Base-by-base conservation (phyloP, 31 red algal genomes). In the Bonnemaisonia californica region DNA sequence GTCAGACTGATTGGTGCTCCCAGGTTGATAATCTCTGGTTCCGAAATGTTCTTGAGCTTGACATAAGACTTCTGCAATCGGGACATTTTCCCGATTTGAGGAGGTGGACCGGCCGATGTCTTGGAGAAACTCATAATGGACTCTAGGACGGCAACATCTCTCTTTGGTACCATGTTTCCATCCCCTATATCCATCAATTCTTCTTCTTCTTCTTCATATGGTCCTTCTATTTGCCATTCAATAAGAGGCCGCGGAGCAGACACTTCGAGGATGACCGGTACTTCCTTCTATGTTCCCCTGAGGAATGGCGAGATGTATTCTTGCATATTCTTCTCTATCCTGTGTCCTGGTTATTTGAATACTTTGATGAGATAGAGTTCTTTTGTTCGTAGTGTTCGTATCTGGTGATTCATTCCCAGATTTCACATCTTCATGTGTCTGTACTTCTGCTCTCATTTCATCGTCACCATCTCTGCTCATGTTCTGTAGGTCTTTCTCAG, bases 191-290 rank as follows among this genome's bases (percentile, higher is more conserved):
- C 60, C 2, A 1, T 47, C 21, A 23, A 23, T 23, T 16, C 77
- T 0, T 57, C 80, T 34, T 72, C 66, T 9, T 48, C 37, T 21
- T 72, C 66, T 22, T 83, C 80, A 59, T 57, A 26, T 39, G 80
- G 62, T 2, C 51, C 62, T 9, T 61, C 45, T 33, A 83, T 54
- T 24, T 61, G 41, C 64, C 65, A 72, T 23, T 30, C 13, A 11
- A 54, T 21, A 8, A 72, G 19, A 13, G n/a, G 22, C 29, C 18
- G 8, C 4, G 74, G 74, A 19, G 48, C 45, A 39, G 47, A 18
- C n/a, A 77, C 39, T 31, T 77, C 51, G 13, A 23, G 23, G 4
- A 72, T 30, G 19, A n/a, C 27, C 24, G 33, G 28, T 3, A 51
- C 65, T 35, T 72, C 80, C 3, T 11, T 41, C 80, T 32, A 72